Evolutionary conservation across 306 rosid genomes (phyloP).

Genomic region (Begonia fuchsioides): DNA sequence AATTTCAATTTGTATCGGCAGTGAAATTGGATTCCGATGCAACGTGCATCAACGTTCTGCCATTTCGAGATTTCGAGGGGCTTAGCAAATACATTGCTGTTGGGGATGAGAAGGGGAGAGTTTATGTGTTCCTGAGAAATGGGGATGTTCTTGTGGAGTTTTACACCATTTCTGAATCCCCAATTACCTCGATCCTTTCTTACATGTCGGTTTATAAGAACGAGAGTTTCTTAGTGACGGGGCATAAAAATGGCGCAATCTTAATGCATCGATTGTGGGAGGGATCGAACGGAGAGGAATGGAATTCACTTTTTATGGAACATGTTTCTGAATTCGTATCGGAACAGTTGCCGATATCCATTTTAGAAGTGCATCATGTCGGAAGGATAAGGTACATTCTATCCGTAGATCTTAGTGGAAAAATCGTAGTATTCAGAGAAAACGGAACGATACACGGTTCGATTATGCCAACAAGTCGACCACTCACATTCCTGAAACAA

Average conservation of each 20-base stretch:
- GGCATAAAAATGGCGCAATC: slow-evolving; percentile 63
- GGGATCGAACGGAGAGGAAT: slow-evolving; percentile 62
- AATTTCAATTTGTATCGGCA: slow-evolving; percentile 79
- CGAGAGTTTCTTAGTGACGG: slow-evolving; percentile 74
- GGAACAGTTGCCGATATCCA: slow-evolving; percentile 19
- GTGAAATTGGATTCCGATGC: slow-evolving; percentile 70
- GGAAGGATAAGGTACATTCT: slow-evolving; percentile 76
- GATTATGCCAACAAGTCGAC: slow-evolving; percentile 40
- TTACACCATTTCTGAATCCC: slow-evolving; percentile 31
- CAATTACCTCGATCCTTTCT: slow-evolving; percentile 53
- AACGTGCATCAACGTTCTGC: slow-evolving; percentile 70
- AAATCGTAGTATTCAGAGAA: slow-evolving; percentile 54
- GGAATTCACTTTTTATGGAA: slow-evolving; percentile 58
- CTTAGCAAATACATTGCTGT: slow-evolving; percentile 73
- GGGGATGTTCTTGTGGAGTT: slow-evolving; percentile 81
- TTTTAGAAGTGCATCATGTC: slow-evolving; percentile 72
- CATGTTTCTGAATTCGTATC: slow-evolving; percentile 27
- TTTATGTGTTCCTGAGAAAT: slow-evolving; percentile 60
- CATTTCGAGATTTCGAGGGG: slow-evolving; percentile 78
- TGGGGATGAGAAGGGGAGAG: slow-evolving; percentile 66
- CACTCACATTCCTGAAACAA: slow-evolving; percentile 81
- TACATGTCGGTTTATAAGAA: slow-evolving; percentile 34
- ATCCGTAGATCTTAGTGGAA: slow-evolving; percentile 51
- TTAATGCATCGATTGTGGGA: slow-evolving; percentile 74
- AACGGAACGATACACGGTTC: slow-evolving; percentile 53